phyloP scores from a whole-genome alignment of 768 basidiomycete species.

The Cystobasidium tubakii region DNA sequence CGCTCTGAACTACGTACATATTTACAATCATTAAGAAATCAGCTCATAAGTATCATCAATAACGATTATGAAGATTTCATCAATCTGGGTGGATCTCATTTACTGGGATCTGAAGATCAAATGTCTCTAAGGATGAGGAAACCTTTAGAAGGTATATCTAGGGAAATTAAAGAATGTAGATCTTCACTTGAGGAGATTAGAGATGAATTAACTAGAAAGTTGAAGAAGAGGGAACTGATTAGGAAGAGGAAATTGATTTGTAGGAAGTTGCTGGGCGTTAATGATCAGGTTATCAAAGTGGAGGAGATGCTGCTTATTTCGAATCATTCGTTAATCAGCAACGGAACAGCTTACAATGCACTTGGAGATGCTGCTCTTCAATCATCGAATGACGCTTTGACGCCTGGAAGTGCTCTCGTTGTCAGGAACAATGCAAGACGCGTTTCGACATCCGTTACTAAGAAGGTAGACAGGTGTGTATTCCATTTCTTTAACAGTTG shows the following conservation, averaged over 20 bases:
- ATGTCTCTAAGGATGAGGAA: slow-evolving; percentile 53
- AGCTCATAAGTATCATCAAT: slow-evolving; percentile 90
- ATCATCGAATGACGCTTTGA: neutral
- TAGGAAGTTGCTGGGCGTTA: slow-evolving; percentile 80
- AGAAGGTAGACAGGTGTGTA: neutral
- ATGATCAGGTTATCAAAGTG: slow-evolving; percentile 79
- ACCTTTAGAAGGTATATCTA: slow-evolving; percentile 62
- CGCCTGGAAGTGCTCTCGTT: neutral
- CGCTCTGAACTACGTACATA: slow-evolving; percentile 82
- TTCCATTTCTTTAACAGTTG: neutral
- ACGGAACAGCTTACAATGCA: neutral
- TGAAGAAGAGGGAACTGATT: slow-evolving; percentile 66
- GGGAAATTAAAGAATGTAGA: slow-evolving; percentile 60
- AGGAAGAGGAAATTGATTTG: slow-evolving; percentile 84
- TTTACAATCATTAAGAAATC: slow-evolving; percentile 74
- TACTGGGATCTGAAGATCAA: slow-evolving; percentile 60
- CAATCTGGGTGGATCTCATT: slow-evolving; percentile 77
- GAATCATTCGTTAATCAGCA: neutral
- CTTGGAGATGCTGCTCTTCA: neutral
- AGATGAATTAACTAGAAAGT: slow-evolving; percentile 67
- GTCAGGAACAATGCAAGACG: neutral
- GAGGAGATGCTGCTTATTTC: slow-evolving; percentile 64
- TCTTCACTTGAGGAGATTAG: slow-evolving; percentile 61
- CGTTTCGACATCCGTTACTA: neutral
- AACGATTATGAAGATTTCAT: slow-evolving; percentile 97